Evolutionary conservation across 192 early-diverging fungal genomes (phyloP).

Genomic region (Backusella australiensis): DNA sequence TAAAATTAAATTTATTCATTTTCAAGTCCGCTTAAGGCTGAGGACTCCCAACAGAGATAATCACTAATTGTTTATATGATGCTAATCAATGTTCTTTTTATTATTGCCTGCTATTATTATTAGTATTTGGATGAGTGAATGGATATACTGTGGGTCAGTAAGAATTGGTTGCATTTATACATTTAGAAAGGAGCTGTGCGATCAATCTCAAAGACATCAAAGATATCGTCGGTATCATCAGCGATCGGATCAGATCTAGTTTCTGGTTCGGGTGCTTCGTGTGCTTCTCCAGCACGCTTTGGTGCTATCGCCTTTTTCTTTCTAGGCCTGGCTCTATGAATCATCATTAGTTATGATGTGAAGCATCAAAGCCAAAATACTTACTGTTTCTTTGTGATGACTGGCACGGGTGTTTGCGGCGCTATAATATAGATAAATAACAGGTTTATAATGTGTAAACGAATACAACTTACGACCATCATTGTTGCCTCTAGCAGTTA

Average conservation of each 20-base stretch:
- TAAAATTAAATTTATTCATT: no score
- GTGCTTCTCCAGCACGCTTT: neutral
- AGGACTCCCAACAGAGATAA: no score
- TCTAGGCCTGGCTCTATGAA: neutral
- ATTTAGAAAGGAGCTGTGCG: neutral
- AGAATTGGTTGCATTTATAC: no score
- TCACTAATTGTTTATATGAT: no score
- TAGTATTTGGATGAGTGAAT: neutral
- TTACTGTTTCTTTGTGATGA: neutral
- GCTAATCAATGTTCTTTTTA: neutral
- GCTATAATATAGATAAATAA: neutral
- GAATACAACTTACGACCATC: neutral
- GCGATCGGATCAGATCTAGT: neutral
- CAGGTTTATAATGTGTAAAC: neutral
- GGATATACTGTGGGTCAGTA: no score
- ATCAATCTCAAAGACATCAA: neutral
- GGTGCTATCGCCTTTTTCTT: neutral
- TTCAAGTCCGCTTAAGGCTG: no score
- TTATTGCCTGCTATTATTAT: neutral
- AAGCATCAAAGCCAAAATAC: neutral
- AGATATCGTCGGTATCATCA: neutral
- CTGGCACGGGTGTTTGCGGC: neutral
- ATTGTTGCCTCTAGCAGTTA: neutral
- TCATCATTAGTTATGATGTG: neutral
- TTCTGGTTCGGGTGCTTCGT: neutral